Evolutionary conservation across 331 rosid genomes (phyloP).

Genomic region (Rosa hybrid): DNA sequence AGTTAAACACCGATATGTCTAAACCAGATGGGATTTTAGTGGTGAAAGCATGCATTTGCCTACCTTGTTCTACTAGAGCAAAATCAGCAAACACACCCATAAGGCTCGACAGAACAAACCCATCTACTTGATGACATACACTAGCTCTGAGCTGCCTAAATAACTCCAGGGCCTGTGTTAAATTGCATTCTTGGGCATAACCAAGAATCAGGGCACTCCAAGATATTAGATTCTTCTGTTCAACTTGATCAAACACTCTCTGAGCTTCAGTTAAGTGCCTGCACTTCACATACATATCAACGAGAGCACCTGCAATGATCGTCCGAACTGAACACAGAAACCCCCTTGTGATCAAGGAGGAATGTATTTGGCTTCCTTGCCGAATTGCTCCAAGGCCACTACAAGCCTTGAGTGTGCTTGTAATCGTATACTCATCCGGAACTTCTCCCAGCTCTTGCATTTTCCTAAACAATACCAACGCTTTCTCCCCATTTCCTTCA

Average conservation of each 20-base stretch:
- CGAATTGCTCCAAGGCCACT: conserved; percentile 41
- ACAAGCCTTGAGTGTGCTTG: conserved; percentile 64
- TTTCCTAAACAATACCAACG: conserved; percentile 42
- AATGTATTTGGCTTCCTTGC: conserved; percentile 61
- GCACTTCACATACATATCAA: conserved; percentile 61
- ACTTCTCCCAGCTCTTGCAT: conserved; percentile 52
- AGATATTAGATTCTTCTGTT: conserved; percentile 47
- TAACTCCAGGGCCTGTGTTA: conserved; percentile 52
- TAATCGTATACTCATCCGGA: conserved; percentile 56
- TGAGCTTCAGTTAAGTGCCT: conserved; percentile 42
- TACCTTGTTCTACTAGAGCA: conserved; percentile 60
- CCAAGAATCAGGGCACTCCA: conserved; percentile 67
- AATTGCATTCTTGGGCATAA: conserved; percentile 58
- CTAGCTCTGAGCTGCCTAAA: conserved; percentile 55
- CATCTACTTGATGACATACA: conserved; percentile 40
- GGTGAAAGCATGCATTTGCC: conserved; percentile 64
- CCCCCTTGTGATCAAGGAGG: conserved; percentile 47
- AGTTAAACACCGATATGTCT: conserved; percentile 58
- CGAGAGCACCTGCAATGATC: conserved; percentile 51
- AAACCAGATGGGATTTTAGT: conserved; percentile 55
- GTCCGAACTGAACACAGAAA: conserved; percentile 38
- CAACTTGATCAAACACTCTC: conserved; percentile 52
- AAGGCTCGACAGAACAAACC: conserved; percentile 60
- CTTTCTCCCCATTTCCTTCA: conserved; percentile 42
- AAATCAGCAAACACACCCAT: conserved; percentile 64